Percentiles rank a stretch among this genome's conserved stretches.
phyloP scores from a whole-genome alignment of 1,139 yeast genomes.

The Wickerhamomyces sp. region DNA sequence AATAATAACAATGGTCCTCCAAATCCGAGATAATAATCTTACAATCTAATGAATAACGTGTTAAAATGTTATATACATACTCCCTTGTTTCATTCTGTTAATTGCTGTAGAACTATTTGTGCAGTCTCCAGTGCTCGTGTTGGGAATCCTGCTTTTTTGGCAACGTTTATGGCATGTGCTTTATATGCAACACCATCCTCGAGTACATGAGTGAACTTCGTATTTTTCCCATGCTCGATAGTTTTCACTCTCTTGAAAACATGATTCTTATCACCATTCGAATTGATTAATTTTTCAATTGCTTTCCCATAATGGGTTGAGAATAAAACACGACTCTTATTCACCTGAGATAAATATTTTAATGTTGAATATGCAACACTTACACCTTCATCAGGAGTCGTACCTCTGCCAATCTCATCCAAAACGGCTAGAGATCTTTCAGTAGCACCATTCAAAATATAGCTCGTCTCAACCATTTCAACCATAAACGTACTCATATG shows the following conservation, averaged over 20 bases:
- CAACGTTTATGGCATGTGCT: slow-evolving; percentile 85
- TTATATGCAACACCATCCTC: slow-evolving; percentile 68
- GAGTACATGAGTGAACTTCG: slow-evolving; percentile 59
- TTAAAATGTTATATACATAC: background rate
- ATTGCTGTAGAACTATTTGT: slow-evolving; percentile 30
- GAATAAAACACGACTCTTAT: slow-evolving; percentile 73
- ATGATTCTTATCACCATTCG: slow-evolving; percentile 26
- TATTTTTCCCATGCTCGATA: slow-evolving; percentile 27
- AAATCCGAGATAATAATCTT: background rate
- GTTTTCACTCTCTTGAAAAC: slow-evolving; percentile 40
- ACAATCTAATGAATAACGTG: too few species aligned
- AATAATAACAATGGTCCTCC: slow-evolving; percentile 1
- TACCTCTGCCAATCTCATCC: slow-evolving; percentile 97
- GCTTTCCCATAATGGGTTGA: slow-evolving; percentile 93
- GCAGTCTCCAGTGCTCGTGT: slow-evolving; percentile 51
- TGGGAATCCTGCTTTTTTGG: slow-evolving; percentile 83
- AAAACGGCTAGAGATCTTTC: slow-evolving; percentile 73
- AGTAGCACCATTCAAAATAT: slow-evolving; percentile 75
- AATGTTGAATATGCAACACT: slow-evolving; percentile 87
- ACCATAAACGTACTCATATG: slow-evolving; percentile 96
- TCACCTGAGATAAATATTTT: slow-evolving; percentile 47
- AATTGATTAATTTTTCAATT: slow-evolving; percentile 38
- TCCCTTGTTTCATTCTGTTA: background rate
- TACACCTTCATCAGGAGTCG: slow-evolving; percentile 84
- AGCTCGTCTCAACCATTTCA: slow-evolving; percentile 93